A percentile compares a stretch with the other conserved stretches of the same genome.
phyloP scores from a whole-genome alignment of 139 green algal species.

The Chlorella vulgaris region DNA sequence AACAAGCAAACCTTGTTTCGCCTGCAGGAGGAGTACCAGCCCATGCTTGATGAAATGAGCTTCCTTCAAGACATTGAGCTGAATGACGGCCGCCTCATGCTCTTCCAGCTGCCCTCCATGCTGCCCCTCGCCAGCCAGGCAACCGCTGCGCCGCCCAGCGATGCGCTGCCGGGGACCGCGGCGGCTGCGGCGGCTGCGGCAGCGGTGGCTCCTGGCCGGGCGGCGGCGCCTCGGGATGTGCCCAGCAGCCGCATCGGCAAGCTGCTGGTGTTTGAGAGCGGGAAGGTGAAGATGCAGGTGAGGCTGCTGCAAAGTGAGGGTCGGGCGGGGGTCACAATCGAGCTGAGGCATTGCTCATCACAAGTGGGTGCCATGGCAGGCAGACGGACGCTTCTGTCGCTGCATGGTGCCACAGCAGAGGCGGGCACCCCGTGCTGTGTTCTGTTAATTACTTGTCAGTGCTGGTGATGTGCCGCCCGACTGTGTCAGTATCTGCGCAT shows the following conservation, averaged over 20 bases:
- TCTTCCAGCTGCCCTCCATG: slow-evolving; percentile 66
- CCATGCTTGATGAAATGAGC: slow-evolving; percentile 46
- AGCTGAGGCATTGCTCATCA: no score
- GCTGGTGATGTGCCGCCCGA: no score
- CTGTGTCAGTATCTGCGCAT: no score
- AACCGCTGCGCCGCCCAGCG: background rate
- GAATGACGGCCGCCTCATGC: slow-evolving; percentile 49
- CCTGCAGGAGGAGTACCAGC: slow-evolving; percentile 45
- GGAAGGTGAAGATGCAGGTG: slow-evolving; percentile 73
- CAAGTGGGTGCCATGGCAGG: background rate
- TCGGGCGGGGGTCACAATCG: background rate
- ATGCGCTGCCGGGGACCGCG: background rate
- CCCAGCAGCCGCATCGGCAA: slow-evolving; percentile 27
- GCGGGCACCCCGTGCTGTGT: no score
- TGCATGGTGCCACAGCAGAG: background rate
- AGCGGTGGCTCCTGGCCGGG: background rate
- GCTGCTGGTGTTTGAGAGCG: slow-evolving; percentile 58
- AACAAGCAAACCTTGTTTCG: no score
- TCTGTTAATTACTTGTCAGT: no score
- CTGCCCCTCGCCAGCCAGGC: slow-evolving; percentile 44
- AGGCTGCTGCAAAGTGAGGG: slow-evolving; percentile 11
- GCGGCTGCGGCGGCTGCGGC: background rate
- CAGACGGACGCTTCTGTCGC: background rate
- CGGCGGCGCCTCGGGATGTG: slow-evolving; percentile 19
- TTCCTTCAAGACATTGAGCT: slow-evolving; percentile 39